phyloP scores from a whole-genome alignment of 306 rosid species.

The Lupinus albus region DNA sequence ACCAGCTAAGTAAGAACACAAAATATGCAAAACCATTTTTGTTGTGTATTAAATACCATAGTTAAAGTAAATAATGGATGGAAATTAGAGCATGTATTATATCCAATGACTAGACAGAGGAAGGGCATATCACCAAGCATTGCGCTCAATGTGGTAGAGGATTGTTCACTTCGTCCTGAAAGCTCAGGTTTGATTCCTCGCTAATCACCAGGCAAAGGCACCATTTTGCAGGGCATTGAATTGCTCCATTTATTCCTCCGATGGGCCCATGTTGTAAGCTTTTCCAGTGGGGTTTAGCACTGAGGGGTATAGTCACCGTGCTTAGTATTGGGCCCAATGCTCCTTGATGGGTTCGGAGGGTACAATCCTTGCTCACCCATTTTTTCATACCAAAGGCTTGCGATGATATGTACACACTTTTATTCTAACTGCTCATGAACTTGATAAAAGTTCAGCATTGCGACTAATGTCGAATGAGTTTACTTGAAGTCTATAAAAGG shows the following conservation, averaged over 20 bases:
- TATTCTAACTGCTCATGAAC: background rate
- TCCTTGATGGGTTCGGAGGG: conserved; percentile 6
- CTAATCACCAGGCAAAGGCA: conserved; percentile 15
- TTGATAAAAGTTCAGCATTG: background rate
- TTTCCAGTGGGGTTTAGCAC: conserved; percentile 18
- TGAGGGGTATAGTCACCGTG: conserved; percentile 3
- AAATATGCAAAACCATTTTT: conserved; percentile 5
- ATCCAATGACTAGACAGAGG: conserved; percentile 15
- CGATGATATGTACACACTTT: conserved; percentile 21
- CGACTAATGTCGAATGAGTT: background rate
- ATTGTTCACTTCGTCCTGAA: conserved; percentile 1
- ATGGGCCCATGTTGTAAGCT: conserved; percentile 1
- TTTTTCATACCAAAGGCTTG: conserved; percentile 7
- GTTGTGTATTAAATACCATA: background rate
- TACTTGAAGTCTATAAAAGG: background rate
- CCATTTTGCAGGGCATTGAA: background rate
- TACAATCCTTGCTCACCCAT: background rate
- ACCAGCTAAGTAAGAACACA: background rate
- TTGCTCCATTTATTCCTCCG: conserved; percentile 24
- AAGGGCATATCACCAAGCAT: conserved; percentile 14
- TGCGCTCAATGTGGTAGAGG: conserved; percentile 10
- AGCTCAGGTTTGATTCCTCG: conserved; percentile 33
- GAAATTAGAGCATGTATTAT: conserved; percentile 17
- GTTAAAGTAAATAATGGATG: background rate
- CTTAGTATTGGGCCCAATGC: background rate